Evolutionary conservation across 2,329 filamentous ascomycete species (phyloP).

Genomic region (Purpureocillium lavendulum): DNA sequence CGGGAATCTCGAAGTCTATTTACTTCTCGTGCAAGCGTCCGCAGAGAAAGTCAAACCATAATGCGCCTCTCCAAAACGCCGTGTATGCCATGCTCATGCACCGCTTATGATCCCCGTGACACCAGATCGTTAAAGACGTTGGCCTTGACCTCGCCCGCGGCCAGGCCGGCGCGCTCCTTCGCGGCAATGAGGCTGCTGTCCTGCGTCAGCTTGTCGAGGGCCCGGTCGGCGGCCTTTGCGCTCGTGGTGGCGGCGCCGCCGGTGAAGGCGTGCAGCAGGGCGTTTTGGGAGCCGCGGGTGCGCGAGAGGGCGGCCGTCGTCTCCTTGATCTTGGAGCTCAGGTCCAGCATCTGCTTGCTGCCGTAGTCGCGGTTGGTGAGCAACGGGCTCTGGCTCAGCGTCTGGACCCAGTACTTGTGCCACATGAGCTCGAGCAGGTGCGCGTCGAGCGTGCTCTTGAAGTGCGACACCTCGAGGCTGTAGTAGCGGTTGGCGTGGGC

Average conservation of each 20-base stretch:
- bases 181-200: slow-evolving; percentile 53
- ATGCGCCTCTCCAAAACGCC: no score
- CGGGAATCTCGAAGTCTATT: no score
- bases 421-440: slow-evolving; percentile 82
- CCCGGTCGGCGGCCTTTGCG: slow-evolving; percentile 27
- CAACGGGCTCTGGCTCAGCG: slow-evolving; percentile 81
- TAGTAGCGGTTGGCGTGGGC: slow-evolving; percentile 90
- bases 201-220: slow-evolving; percentile 50
- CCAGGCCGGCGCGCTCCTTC: slow-evolving; percentile 54
- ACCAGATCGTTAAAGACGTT: slow-evolving; percentile 46
- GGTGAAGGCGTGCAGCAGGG: slow-evolving; percentile 9
- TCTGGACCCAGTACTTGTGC: slow-evolving; percentile 99
- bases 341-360: slow-evolving; percentile 84
- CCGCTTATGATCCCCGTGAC: slow-evolving; percentile 3
- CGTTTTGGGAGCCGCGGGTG: slow-evolving; percentile 15
- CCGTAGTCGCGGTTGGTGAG: slow-evolving; percentile 90
- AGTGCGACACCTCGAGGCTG: slow-evolving; percentile 82
- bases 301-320: slow-evolving; percentile 33
- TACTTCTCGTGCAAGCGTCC: no score
- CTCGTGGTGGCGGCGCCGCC: slow-evolving; percentile 14
- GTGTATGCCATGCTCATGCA: background rate
- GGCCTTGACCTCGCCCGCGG: slow-evolving; percentile 55
- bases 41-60: no score
- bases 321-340: slow-evolving; percentile 73
- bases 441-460: slow-evolving; percentile 85